Evolutionary conservation across 257 asterid species (phyloP).

Genomic region (Solanum rostratum): DNA sequence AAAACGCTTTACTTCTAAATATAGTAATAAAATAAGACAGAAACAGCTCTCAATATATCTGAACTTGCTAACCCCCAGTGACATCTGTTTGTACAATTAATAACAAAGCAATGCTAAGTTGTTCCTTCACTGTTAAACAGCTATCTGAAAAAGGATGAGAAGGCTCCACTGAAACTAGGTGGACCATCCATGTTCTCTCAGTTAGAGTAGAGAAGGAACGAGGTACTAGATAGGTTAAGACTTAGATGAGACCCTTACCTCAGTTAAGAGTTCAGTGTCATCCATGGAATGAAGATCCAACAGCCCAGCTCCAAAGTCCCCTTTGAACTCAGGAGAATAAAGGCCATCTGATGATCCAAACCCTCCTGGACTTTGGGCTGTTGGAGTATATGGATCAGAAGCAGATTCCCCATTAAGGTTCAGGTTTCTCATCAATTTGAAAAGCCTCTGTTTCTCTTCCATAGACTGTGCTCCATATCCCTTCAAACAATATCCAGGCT

Average conservation of each 20-base stretch:
- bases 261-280: constrained; percentile 97
- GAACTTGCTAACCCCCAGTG: background rate
- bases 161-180: background rate
- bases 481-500: constrained; percentile 9
- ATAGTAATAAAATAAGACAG: background rate
- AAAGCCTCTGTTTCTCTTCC: constrained; percentile 95
- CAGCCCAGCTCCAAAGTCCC: constrained; percentile 98
- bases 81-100: background rate
- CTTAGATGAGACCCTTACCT: constrained; percentile 34
- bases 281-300: constrained; percentile 97
- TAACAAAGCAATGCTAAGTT: background rate
- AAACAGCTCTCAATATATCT: background rate
- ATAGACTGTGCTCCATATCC: constrained; percentile 96
- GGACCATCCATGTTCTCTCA: background rate
- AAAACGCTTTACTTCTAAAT: background rate
- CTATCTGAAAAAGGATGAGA: background rate
- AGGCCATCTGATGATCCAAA: constrained; percentile 54
- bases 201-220: background rate
- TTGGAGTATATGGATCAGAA: constrained; percentile 74
- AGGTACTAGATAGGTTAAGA: background rate
- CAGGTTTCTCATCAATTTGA: constrained; percentile 92
- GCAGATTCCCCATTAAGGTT: constrained; percentile 79
- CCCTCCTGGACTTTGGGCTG: constrained; percentile 65
- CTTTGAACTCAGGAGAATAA: constrained; percentile 85
- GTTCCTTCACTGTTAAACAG: background rate